Conservation (phyloP, 305 asterid genomes). For the Fraxinus ornus region DNA sequence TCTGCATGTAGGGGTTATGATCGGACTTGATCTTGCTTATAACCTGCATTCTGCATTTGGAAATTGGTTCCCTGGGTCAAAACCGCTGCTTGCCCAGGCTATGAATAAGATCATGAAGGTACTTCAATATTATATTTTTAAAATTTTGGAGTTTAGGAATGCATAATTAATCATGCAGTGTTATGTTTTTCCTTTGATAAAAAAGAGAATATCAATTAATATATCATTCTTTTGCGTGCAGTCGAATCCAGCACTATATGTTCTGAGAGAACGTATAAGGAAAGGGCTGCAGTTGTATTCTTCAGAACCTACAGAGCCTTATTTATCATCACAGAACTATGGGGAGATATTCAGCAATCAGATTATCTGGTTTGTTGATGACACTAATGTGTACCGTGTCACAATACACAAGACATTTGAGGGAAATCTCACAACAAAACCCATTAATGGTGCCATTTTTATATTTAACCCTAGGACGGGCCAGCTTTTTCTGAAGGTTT, state of each 20-base stretch:
- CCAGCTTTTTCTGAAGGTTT: conserved; percentile 89
- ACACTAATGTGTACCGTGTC: conserved; percentile 98
- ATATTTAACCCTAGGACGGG: conserved; percentile 98
- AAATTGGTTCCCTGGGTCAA: conserved; percentile 99
- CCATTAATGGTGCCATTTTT: conserved; percentile 98
- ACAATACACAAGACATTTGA: conserved; percentile 98
- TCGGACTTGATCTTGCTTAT: conserved; percentile 95
- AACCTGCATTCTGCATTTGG: conserved; percentile 98
- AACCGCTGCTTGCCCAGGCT: conserved; percentile 96
- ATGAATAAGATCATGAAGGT: conserved; percentile 99
- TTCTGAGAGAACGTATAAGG: conserved; percentile 89
- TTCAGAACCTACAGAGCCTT: conserved; percentile 99
- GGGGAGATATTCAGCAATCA: conserved; percentile 99
- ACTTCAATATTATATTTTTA: neutral
- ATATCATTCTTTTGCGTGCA: conserved; percentile 33
- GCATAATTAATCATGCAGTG: neutral
- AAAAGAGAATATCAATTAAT: conserved; percentile 5
- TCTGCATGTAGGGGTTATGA: conserved; percentile 81
- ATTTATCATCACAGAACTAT: conserved; percentile 94
- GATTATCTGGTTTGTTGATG: conserved; percentile 99
- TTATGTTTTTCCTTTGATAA: neutral
- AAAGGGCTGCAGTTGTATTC: conserved; percentile 97
- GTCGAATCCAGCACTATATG: conserved; percentile 98
- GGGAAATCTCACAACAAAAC: conserved; percentile 97
- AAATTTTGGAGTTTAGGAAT: neutral